A percentile compares a stretch with the other conserved stretches of the same genome.
These are phyloP conservation scores for Periconia digitata DNA, from an alignment of 2,329 filamentous ascomycete genomes.

Conservation along the genomic window DNA sequence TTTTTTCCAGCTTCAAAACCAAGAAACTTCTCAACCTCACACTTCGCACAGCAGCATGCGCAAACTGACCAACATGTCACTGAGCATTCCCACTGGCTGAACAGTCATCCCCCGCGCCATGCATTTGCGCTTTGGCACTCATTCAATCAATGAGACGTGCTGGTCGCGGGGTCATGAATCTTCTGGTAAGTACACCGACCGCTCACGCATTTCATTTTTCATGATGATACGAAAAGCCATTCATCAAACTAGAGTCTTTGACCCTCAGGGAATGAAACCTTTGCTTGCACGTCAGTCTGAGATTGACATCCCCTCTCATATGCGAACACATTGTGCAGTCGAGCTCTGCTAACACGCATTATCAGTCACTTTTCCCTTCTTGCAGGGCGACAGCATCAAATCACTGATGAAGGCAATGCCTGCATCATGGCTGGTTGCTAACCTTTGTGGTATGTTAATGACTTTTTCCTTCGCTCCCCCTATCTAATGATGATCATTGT, in stretches of 20 bases:
- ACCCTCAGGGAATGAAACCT: constrained; percentile 48
- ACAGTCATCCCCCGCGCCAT: not conserved
- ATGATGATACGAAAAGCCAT: constrained; percentile 47
- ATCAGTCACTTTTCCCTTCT: constrained; percentile 1
- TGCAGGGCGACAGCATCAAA: no score
- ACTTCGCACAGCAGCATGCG: not conserved
- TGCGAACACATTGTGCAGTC: not conserved
- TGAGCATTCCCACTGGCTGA: not conserved
- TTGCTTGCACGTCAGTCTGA: constrained; percentile 50
- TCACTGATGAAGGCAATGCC: no score
- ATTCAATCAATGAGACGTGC: not conserved
- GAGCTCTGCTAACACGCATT: constrained; percentile 19
- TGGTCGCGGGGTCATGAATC: not conserved
- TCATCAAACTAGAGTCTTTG: constrained; percentile 51
- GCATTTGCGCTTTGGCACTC: not conserved
- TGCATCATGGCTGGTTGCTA: no score
- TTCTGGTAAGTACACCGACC: constrained; percentile 12
- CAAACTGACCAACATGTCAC: not conserved
- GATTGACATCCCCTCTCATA: constrained; percentile 14
- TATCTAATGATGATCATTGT: constrained; percentile 43
- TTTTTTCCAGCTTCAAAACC: not conserved
- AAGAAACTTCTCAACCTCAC: not conserved
- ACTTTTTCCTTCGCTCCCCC: not conserved
- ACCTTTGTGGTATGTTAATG: constrained; percentile 11
- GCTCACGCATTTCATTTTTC: constrained; percentile 14